A percentile compares a stretch with the other conserved stretches of the same genome.
Conservation (phyloP, 2,329 filamentous ascomycete genomes). For the Chaetomiaceae sp. region DNA sequence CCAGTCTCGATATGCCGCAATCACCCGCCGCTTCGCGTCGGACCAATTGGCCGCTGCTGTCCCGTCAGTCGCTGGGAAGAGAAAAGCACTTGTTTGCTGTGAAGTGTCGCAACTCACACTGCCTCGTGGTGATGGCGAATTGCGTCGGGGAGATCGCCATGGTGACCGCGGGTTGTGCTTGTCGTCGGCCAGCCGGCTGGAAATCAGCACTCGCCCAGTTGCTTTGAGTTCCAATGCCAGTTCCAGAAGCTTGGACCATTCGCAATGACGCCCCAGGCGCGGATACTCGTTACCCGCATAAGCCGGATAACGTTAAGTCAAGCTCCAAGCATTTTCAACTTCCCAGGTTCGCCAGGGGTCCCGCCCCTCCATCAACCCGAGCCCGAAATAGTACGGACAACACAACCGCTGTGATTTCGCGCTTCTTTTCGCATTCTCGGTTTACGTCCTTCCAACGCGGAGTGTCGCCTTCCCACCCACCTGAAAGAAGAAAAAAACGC, state of each 20-base stretch:
- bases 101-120: slow-evolving; percentile 52
- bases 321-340: too few relatives aligned
- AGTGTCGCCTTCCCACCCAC: too few relatives aligned
- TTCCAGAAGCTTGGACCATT: slow-evolving; percentile 17
- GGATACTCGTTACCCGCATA: too few relatives aligned
- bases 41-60: slow-evolving; percentile 73
- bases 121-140: slow-evolving; percentile 73
- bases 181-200: slow-evolving; percentile 25
- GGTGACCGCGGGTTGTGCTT: slow-evolving; percentile 35
- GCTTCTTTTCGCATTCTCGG: too few relatives aligned
- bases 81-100: neutral
- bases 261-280: too few relatives aligned
- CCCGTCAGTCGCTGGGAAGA: slow-evolving; percentile 31
- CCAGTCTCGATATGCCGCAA: slow-evolving; percentile 91
- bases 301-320: too few relatives aligned
- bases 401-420: too few relatives aligned
- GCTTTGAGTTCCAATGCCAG: neutral
- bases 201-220: slow-evolving; percentile 2
- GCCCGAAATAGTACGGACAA: too few relatives aligned
- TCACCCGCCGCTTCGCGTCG: slow-evolving; percentile 81
- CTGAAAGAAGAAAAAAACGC: neutral
- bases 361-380: too few relatives aligned
- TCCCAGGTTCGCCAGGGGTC: too few relatives aligned
- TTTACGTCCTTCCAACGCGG: neutral
- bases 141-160: slow-evolving; percentile 93